Conservation (phyloP, 345 rosid genomes). For the Garcia nutans region DNA sequence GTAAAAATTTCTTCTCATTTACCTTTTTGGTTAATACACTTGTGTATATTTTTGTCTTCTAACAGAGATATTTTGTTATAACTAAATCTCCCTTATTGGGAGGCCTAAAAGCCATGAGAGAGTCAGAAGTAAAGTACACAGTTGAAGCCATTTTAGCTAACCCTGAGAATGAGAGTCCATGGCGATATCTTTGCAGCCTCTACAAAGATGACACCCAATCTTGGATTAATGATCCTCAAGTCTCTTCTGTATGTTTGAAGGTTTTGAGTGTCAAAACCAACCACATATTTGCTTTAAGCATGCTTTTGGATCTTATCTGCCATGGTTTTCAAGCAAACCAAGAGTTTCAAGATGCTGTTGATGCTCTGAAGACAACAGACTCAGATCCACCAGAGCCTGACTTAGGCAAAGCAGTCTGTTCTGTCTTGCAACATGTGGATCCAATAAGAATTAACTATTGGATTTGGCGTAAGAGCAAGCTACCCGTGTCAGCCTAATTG, state of each 20-base stretch:
- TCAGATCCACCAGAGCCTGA: constrained; percentile 33
- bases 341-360: constrained; percentile 54
- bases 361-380: constrained; percentile 45
- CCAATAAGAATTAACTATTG: constrained; percentile 72
- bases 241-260: constrained; percentile 61
- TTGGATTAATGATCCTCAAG: constrained; percentile 54
- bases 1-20: background rate
- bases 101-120: constrained; percentile 67
- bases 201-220: constrained; percentile 52
- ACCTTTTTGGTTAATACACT: background rate
- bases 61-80: constrained; percentile 73
- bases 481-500: constrained; percentile 23
- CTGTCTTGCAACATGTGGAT: constrained; percentile 57
- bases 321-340: constrained; percentile 59
- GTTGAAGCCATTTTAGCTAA: constrained; percentile 50
- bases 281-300: constrained; percentile 63
- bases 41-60: constrained; percentile 13
- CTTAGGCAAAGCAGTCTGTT: constrained; percentile 57
- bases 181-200: constrained; percentile 86
- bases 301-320: constrained; percentile 73
- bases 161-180: constrained; percentile 83
- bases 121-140: constrained; percentile 69
- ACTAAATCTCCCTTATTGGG: constrained; percentile 67
- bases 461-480: constrained; percentile 72
- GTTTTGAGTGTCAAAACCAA: constrained; percentile 49